phyloP scores from a whole-genome alignment of 331 rosid genomes.

The Spiraea crenata region DNA sequence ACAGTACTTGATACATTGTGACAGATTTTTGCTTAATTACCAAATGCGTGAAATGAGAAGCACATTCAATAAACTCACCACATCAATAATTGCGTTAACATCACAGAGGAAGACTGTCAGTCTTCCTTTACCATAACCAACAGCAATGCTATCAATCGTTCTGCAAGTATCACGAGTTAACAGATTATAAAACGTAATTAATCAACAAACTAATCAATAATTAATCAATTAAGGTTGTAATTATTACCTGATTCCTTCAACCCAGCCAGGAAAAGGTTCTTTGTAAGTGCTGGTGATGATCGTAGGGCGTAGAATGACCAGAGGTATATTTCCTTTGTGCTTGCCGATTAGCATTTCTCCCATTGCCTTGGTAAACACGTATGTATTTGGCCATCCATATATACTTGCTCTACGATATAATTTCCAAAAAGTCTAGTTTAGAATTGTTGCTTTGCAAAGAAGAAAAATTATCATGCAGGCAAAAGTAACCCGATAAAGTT shows the following conservation, averaged over 20 bases:
- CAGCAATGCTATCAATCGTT: constrained; percentile 63
- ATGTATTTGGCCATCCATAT: constrained; percentile 85
- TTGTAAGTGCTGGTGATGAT: constrained; percentile 62
- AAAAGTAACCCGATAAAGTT: too few relatives aligned
- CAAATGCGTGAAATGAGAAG: not conserved
- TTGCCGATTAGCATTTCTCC: constrained; percentile 68
- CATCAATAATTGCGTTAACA: constrained; percentile 39
- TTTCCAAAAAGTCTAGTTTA: not conserved
- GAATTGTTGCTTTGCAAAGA: not conserved
- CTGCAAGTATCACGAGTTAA: constrained; percentile 32
- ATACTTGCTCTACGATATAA: constrained; percentile 41
- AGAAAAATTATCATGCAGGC: too few relatives aligned
- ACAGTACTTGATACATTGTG: too few relatives aligned
- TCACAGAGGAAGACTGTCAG: constrained; percentile 59
- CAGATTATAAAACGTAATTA: not conserved
- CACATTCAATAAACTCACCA: constrained; percentile 42
- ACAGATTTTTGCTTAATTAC: too few relatives aligned
- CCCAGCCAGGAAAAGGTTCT: constrained; percentile 92
- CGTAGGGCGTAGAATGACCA: constrained; percentile 63
- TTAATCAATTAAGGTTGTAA: not conserved
- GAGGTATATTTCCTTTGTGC: constrained; percentile 35
- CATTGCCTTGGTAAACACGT: constrained; percentile 79
- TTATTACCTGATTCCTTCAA: constrained; percentile 67
- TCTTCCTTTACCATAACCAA: constrained; percentile 82
- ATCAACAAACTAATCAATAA: not conserved